Evolutionary conservation across 129 eudicot genomes (phyloP).

Genomic region (Lactuca sativa): DNA sequence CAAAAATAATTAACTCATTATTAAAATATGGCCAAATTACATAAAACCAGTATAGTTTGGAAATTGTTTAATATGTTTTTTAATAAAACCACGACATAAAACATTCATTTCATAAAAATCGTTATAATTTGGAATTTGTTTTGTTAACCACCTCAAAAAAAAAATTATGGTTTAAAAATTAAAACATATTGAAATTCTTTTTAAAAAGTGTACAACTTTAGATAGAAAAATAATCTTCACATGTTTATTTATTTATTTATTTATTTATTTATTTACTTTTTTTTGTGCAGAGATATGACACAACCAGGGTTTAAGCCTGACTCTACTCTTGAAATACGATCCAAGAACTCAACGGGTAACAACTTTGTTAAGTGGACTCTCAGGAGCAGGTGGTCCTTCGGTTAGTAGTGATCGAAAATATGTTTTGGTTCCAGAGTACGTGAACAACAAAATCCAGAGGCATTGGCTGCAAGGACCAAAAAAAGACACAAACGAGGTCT

Average conservation of each 20-base stretch:
- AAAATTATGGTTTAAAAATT: no score
- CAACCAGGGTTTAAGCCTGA: slow-evolving; percentile 29
- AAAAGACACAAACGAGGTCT: slow-evolving; percentile 21
- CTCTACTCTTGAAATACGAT: slow-evolving; percentile 30
- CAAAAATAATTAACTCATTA: not conserved
- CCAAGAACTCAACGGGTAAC: slow-evolving; percentile 24
- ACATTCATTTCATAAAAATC: no score
- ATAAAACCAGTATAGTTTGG: no score
- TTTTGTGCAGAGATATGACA: slow-evolving; percentile 17
- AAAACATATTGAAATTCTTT: no score
- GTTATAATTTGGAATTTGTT: no score
- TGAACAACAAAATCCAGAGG: slow-evolving; percentile 14
- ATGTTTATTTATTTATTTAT: not conserved
- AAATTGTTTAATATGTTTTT: no score
- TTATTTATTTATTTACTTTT: no score
- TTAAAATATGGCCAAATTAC: no score
- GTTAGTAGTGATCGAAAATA: slow-evolving; percentile 27
- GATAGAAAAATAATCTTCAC: no score
- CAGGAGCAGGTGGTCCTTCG: slow-evolving; percentile 27
- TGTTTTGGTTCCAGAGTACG: slow-evolving; percentile 29
- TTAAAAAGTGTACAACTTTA: no score
- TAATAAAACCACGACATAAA: no score
- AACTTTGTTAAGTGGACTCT: slow-evolving; percentile 20
- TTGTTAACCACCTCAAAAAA: no score
- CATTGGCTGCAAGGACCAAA: slow-evolving; percentile 32